These are phyloP conservation scores for Biscogniauxia marginata DNA, from an alignment of 2,329 filamentous ascomycete species.

Conservation along the genomic window DNA sequence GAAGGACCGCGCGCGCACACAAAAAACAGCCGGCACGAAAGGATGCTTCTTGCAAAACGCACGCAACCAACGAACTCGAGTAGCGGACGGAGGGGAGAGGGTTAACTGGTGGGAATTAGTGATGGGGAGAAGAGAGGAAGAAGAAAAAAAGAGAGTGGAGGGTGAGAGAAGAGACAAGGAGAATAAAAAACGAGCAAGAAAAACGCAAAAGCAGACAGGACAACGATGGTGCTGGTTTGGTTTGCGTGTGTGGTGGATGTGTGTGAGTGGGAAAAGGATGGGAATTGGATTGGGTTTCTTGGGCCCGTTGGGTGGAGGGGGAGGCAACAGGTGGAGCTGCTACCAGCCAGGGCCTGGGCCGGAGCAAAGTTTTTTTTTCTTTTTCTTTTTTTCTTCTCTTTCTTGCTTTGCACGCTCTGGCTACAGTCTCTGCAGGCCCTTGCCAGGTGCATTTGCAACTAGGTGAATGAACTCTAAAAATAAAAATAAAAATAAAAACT, in stretches of 20 bases:
- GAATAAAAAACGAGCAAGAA: slow-evolving; percentile 43
- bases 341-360: not conserved
- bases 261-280: slow-evolving; percentile 32
- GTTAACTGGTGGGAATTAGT: slow-evolving; percentile 26
- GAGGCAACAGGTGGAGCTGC: slow-evolving; percentile 17
- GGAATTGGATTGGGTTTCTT: slow-evolving; percentile 24
- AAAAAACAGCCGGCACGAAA: slow-evolving; percentile 33
- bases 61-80: slow-evolving; percentile 35
- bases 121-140: slow-evolving; percentile 27
- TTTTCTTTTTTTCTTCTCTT: not conserved
- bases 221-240: slow-evolving; percentile 37
- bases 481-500: not conserved
- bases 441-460: not conserved
- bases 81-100: slow-evolving; percentile 27
- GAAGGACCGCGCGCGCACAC: slow-evolving; percentile 34
- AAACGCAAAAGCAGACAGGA: slow-evolving; percentile 34
- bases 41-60: slow-evolving; percentile 38
- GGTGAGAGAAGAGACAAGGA: slow-evolving; percentile 32
- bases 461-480: not conserved
- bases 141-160: slow-evolving; percentile 27
- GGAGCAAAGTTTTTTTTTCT: not conserved
- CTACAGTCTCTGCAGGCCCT: not conserved
- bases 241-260: slow-evolving; percentile 30
- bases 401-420: not conserved
- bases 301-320: slow-evolving; percentile 25